These are phyloP conservation scores for Aureobasidium sp. DNA, from an alignment of 2,329 filamentous ascomycete species.

Conservation along the genomic window DNA sequence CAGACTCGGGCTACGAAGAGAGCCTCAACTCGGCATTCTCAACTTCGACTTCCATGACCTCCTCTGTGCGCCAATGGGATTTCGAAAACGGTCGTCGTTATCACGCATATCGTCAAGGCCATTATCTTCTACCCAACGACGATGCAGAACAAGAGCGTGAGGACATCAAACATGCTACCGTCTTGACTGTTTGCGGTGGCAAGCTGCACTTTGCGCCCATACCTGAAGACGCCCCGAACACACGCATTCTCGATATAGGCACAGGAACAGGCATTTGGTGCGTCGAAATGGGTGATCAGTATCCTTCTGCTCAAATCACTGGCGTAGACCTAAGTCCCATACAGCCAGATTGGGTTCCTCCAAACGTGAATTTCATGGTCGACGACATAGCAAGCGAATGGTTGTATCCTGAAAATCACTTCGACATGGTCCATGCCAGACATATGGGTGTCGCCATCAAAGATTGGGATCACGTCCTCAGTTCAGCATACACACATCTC, in stretches of 20 bases:
- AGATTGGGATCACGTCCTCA: constrained; percentile 13
- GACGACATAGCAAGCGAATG: constrained; percentile 28
- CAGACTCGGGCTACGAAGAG: constrained; percentile 13
- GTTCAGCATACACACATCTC: constrained; percentile 21
- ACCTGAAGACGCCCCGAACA: constrained; percentile 18
- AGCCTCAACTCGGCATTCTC: constrained; percentile 1
- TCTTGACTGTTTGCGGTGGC: constrained; percentile 14
- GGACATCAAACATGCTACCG: constrained; percentile 23
- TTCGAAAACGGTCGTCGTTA: constrained; percentile 23
- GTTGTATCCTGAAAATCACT: constrained; percentile 17
- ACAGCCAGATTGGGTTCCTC: constrained; percentile 41
- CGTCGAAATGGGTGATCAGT: constrained; percentile 29
- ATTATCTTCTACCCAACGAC: constrained; percentile 25
- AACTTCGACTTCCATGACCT: constrained; percentile 7
- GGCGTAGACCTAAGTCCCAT: constrained; percentile 45
- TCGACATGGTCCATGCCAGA: constrained; percentile 12
- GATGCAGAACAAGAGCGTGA: constrained; percentile 24
- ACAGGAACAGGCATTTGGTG: constrained; percentile 42
- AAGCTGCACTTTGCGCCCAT: constrained; percentile 17
- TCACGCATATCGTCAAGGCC: constrained; percentile 24
- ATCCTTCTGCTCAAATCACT: constrained; percentile 30
- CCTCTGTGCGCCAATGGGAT: constrained; percentile 11
- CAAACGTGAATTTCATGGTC: constrained; percentile 26
- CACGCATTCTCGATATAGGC: constrained; percentile 41
- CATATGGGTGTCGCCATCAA: constrained; percentile 17